Percentiles rank a stretch among this genome's conserved stretches.
Conservation (phyloP, 495 filamentous ascomycete genomes). For the Penicillium turbatum region DNA sequence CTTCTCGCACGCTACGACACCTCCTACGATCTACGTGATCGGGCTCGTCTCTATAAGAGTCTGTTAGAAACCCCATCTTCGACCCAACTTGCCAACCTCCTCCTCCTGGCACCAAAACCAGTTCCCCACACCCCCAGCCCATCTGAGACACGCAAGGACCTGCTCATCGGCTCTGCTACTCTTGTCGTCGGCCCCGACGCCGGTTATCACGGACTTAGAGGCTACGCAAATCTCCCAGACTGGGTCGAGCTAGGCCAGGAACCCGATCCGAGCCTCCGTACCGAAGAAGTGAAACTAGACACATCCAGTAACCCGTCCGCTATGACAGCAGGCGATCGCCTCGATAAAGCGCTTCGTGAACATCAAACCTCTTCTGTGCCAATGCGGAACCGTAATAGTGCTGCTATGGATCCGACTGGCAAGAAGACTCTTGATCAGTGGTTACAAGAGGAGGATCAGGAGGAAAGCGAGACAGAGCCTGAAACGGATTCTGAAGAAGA, state of each 20-base stretch:
- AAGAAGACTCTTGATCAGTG: slow-evolving; percentile 84
- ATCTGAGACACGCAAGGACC: slow-evolving; percentile 69
- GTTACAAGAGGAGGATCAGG: slow-evolving; percentile 54
- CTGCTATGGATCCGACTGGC: slow-evolving; percentile 27
- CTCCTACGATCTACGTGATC: slow-evolving; percentile 91
- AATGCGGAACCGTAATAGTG: slow-evolving; percentile 15
- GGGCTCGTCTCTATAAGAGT: slow-evolving; percentile 79
- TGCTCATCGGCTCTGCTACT: slow-evolving; percentile 75
- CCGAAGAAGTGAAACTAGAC: slow-evolving; percentile 35
- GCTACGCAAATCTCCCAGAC: slow-evolving; percentile 73
- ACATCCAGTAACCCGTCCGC: slow-evolving; percentile 20
- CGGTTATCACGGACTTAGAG: slow-evolving; percentile 62
- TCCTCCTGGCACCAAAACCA: slow-evolving; percentile 90
- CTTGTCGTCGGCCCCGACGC: slow-evolving; percentile 75
- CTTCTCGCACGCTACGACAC: slow-evolving; percentile 86
- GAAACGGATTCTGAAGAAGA: slow-evolving; percentile 46
- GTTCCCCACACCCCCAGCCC: slow-evolving; percentile 83
- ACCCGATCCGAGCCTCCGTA: slow-evolving; percentile 70
- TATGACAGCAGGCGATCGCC: slow-evolving; percentile 58
- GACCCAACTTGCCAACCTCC: slow-evolving; percentile 81
- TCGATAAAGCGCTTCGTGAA: slow-evolving; percentile 54
- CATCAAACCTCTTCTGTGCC: slow-evolving; percentile 28
- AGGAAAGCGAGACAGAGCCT: slow-evolving; percentile 38
- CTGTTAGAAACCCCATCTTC: slow-evolving; percentile 68
- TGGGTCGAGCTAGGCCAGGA: slow-evolving; percentile 82